These are phyloP conservation scores for Phyllostachys edulis DNA, from an alignment of 176 grass and related monocot species.

Conservation along the genomic window DNA sequence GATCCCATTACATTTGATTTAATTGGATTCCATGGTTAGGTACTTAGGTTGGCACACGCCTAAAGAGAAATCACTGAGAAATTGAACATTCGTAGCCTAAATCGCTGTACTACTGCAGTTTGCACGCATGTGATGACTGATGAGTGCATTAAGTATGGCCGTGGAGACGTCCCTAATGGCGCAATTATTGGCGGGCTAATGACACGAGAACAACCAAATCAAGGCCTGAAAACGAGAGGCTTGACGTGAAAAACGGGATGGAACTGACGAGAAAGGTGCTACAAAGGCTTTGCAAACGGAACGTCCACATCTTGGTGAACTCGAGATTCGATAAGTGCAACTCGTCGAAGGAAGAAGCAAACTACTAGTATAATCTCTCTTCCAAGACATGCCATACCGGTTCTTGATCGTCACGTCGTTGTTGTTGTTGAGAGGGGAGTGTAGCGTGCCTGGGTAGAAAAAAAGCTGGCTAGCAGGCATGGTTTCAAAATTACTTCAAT, in stretches of 20 bases:
- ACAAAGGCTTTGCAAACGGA: neutral
- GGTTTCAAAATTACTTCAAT: too few relatives aligned
- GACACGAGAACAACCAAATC: slow-evolving; percentile 17
- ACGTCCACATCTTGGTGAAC: slow-evolving; percentile 6
- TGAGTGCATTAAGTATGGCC: neutral
- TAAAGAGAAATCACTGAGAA: neutral
- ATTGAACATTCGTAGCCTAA: neutral
- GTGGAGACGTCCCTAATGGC: neutral
- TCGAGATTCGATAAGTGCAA: neutral
- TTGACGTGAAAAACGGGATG: neutral
- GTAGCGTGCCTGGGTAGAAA: too few relatives aligned
- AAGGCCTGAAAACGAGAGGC: neutral
- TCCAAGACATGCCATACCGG: neutral
- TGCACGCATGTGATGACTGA: neutral
- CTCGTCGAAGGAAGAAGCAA: neutral
- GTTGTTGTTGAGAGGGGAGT: neutral
- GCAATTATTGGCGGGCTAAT: neutral
- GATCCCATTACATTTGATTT: neutral
- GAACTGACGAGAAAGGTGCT: neutral
- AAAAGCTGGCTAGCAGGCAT: too few relatives aligned
- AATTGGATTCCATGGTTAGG: neutral
- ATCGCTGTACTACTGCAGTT: neutral
- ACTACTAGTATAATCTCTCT: neutral
- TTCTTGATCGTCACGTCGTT: neutral
- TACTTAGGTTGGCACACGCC: too few relatives aligned